Percentiles rank a stretch among this genome's conserved stretches.
phyloP scores from a whole-genome alignment of 768 basidiomycete species.

The Lactarius pseudohatsudake region DNA sequence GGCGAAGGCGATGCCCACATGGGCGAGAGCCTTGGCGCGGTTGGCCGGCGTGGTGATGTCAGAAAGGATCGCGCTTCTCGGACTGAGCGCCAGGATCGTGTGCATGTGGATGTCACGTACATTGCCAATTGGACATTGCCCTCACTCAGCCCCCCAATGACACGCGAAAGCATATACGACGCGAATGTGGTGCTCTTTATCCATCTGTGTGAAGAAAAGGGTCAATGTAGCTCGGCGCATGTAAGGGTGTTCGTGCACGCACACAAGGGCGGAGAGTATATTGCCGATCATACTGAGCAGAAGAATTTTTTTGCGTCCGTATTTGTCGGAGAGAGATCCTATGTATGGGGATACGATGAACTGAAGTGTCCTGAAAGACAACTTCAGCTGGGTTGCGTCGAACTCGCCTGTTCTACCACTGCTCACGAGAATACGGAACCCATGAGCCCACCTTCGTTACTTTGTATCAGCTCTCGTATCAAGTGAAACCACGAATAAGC shows the following conservation, averaged over 20 bases:
- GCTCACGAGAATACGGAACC: constrained; percentile 90
- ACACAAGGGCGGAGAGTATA: constrained; percentile 85
- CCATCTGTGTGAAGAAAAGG: constrained; percentile 56
- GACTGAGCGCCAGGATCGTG: not conserved
- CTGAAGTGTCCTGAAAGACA: constrained; percentile 62
- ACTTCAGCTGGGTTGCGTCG: constrained; percentile 4
- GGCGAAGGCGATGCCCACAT: constrained; percentile 95
- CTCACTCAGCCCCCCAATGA: constrained; percentile 92
- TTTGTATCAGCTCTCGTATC: constrained; percentile 5
- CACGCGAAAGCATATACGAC: constrained; percentile 83
- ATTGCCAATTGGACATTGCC: constrained; percentile 97
- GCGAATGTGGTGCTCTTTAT: constrained; percentile 87
- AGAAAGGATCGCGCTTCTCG: constrained; percentile 80
- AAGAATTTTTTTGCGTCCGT: constrained; percentile 83
- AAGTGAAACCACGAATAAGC: constrained; percentile 25
- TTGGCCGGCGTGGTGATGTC: constrained; percentile 82
- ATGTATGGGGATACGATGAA: constrained; percentile 82
- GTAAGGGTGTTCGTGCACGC: constrained; percentile 36
- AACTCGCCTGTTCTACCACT: constrained; percentile 36
- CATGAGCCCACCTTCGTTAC: constrained; percentile 71
- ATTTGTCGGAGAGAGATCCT: constrained; percentile 82
- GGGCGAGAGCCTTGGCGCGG: constrained; percentile 82
- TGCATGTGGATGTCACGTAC: constrained; percentile 46
- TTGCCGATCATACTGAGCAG: constrained; percentile 92
- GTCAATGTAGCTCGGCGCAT: constrained; percentile 15